Conservation (phyloP, 202 grass and related monocot genomes). For the Brachypodium distachyon region DNA sequence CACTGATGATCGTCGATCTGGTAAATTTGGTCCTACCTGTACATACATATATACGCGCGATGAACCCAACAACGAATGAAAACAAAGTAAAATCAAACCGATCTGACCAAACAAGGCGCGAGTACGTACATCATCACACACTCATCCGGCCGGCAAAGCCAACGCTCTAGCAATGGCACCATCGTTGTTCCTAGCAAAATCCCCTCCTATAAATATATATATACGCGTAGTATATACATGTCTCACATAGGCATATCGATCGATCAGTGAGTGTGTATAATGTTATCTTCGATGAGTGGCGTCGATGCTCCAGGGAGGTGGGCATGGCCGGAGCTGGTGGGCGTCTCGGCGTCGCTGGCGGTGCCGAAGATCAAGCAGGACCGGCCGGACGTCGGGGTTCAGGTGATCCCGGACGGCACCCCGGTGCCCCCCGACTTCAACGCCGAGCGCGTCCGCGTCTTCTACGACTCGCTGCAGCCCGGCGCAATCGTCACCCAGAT, state of each 20-base stretch:
- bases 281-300: too few relatives aligned
- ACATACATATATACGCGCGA: neutral
- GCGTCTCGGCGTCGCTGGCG: neutral
- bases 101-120: neutral
- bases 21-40: neutral
- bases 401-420: neutral
- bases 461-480: neutral
- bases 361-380: constrained; percentile 19
- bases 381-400: neutral
- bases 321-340: constrained; percentile 9
- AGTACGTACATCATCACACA: too few relatives aligned
- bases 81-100: neutral
- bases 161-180: neutral
- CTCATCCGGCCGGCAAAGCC: neutral
- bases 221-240: neutral
- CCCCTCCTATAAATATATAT: neutral
- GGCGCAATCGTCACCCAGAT: neutral
- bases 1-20: too few relatives aligned
- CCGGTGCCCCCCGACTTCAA: constrained; percentile 1
- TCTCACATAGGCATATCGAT: too few relatives aligned
- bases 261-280: too few relatives aligned
- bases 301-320: neutral
- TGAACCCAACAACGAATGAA: neutral
- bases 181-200: neutral
- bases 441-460: constrained; percentile 6